Base-by-base conservation (phyloP, 495 filamentous ascomycete species). In the Physcia stellaris region DNA sequence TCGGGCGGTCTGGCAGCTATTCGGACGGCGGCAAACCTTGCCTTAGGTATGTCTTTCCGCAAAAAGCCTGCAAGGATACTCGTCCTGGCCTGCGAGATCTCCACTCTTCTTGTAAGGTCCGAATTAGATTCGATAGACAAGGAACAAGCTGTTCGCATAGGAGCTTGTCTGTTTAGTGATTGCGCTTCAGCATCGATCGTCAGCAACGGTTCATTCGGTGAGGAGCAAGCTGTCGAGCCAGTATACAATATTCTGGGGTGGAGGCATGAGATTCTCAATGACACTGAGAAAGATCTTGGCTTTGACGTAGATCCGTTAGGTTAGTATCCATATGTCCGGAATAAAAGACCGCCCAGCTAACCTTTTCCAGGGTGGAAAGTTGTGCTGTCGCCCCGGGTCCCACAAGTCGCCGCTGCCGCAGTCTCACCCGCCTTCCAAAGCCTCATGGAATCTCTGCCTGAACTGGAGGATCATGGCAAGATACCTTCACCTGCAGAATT, bases 1-100 rank as follows among this genome's bases (percentile, higher is more conserved):
- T 63, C 62, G n/a, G 76, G 77, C 15, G 76, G 76, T 5, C 60
- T 84, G 9, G 71, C 74, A 9, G 64, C 72, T 24, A 61, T 81
- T 19, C 62, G 76, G 2, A 71, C 70, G 0, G 77, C 74, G 3
- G 64, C 73, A 2, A 73, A 77, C 41, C 55, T 81, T 15, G 75
- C 73, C 22, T 57, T 71, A 4, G 75, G 72, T 12, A 66, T 74
- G 28, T 51, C 60, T 6, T 61, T 63, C 45, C 61, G 68, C 19
- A 51, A 64, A 6, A 59, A 59, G 42, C 63, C 68, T 15, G 72
- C 73, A 9, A 62, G 71, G 34, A 60, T 78, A 17, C 51, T 80
- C 19, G 70, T 73, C 4, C 47, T 79, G 11, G 70, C 76, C 3
- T 70, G 77, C 43, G 75, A 80, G 46, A 55, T 80, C 22, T 69